Conservation (phyloP, 768 basidiomycete genomes). For the Lactarius sp. region DNA sequence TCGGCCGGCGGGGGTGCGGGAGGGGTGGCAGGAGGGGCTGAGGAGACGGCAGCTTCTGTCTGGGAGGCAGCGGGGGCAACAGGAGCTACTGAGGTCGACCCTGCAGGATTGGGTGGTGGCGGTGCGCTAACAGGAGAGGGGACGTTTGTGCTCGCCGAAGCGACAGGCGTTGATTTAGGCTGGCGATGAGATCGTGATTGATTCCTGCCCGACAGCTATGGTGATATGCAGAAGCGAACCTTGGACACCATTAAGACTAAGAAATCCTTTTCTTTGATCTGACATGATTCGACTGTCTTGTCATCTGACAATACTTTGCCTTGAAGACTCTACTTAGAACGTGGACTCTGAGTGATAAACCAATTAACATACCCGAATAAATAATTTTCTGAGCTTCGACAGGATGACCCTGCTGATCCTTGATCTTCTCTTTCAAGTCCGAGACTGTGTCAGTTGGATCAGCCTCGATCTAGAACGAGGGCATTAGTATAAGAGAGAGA, state of each 20-base stretch:
- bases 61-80: constrained; percentile 35
- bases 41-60: constrained; percentile 32
- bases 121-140: constrained; percentile 31
- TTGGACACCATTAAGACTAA: constrained; percentile 98
- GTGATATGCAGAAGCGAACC: constrained; percentile 41
- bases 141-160: constrained; percentile 31
- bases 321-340: constrained; percentile 32
- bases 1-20: constrained; percentile 30
- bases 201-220: neutral
- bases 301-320: constrained; percentile 89
- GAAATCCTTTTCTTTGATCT: constrained; percentile 98
- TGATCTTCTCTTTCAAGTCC: constrained; percentile 80
- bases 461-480: constrained; percentile 58
- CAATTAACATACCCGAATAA: constrained; percentile 67
- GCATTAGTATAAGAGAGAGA: neutral
- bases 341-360: constrained; percentile 10
- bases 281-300: constrained; percentile 81
- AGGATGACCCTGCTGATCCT: constrained; percentile 66
- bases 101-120: constrained; percentile 30
- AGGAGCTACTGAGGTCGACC: constrained; percentile 32
- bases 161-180: constrained; percentile 51
- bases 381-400: constrained; percentile 85
- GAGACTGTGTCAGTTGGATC: constrained; percentile 71
- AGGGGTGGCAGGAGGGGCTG: constrained; percentile 32
- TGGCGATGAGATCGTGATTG: constrained; percentile 27